These are phyloP conservation scores for Sisymbrium altissimum DNA, from an alignment of 345 rosid species.

Conservation along the genomic window DNA sequence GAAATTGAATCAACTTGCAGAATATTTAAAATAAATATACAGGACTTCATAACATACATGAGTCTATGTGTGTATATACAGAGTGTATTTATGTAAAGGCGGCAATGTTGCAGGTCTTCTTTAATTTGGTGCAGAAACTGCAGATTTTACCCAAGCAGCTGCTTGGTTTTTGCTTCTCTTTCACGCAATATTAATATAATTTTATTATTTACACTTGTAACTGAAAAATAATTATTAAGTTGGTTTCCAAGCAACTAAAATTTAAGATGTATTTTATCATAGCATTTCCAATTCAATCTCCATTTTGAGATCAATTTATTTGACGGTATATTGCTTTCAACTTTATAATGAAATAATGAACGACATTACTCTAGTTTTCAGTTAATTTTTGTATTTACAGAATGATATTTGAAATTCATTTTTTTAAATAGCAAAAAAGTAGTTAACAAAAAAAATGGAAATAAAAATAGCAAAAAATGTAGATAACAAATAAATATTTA, in stretches of 20 bases:
- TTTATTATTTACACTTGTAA: not conserved
- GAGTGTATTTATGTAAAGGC: slow-evolving; percentile 28
- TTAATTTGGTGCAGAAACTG: slow-evolving; percentile 32
- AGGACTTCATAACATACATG: not conserved
- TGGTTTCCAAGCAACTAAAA: not conserved
- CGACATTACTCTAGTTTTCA: not conserved
- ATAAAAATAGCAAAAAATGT: too few species aligned
- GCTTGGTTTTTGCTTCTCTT: slow-evolving; percentile 17
- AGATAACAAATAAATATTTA: too few species aligned
- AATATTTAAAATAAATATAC: not conserved
- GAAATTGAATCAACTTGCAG: not conserved
- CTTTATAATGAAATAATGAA: not conserved
- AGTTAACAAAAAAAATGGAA: too few species aligned
- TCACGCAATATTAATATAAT: slow-evolving; percentile 24
- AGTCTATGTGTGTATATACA: not conserved
- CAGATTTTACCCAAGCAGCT: slow-evolving; percentile 40
- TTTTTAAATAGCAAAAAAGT: too few species aligned
- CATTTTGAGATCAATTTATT: not conserved
- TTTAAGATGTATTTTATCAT: not conserved
- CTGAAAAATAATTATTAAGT: not conserved
- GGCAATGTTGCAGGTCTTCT: slow-evolving; percentile 36
- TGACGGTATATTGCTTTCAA: not conserved
- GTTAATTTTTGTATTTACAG: not conserved
- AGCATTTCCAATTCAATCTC: not conserved
- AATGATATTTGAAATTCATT: too few species aligned